Evolutionary conservation across 2,329 filamentous ascomycete genomes (phyloP), one percentile per base, ranked within the genome.

Genomic region (Ophiosphaerella narmari): DNA sequence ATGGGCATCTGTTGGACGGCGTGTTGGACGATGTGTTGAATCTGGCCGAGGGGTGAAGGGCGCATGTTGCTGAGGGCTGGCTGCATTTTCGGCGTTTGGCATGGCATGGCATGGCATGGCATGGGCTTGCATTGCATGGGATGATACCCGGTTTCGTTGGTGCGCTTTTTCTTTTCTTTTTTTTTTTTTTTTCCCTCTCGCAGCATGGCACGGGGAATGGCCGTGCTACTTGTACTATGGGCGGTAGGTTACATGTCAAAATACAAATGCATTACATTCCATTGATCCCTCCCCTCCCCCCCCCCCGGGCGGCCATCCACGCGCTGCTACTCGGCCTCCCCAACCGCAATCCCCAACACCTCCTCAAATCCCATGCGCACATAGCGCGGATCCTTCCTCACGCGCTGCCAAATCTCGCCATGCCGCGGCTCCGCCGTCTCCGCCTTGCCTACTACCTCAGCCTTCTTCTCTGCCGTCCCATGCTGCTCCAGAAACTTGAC

Each of bases 401-500:
- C 80, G 7, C 78, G 76, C 77, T 96, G 90, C 94, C 94, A 99
- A 23, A 88, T 78, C 79, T 99, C 94, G 12, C 94, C 94, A 73
- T 99, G 91, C 63, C 87, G 86, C 3, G 95, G 95, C 73, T 97
- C 94, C 49, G 86, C 92, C 41, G 88, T 77, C 29, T 89, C 80
- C 62, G 90, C 92, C 77, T 96, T 96, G 49, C 80, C 80, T 5
- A 96, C 73, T 29, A 97, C 88, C 68, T 97, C 94, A 26, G 80
- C 83, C 66, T 88, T 82, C 86, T 97, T 99, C 79, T 96, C 93
- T 68, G 91, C 87, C 5, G 91, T 97, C 8, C 94, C 95, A 75
- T 99, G 92, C 79, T 97, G 90, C 60, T 86, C 72, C 58, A 97
- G 70, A 72, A 97, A 99, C 73, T 93, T 92, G 74, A 91, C 94